These are phyloP conservation scores for Plicaturopsis crispa DNA, from an alignment of 768 basidiomycete genomes.

Conservation along the genomic window DNA sequence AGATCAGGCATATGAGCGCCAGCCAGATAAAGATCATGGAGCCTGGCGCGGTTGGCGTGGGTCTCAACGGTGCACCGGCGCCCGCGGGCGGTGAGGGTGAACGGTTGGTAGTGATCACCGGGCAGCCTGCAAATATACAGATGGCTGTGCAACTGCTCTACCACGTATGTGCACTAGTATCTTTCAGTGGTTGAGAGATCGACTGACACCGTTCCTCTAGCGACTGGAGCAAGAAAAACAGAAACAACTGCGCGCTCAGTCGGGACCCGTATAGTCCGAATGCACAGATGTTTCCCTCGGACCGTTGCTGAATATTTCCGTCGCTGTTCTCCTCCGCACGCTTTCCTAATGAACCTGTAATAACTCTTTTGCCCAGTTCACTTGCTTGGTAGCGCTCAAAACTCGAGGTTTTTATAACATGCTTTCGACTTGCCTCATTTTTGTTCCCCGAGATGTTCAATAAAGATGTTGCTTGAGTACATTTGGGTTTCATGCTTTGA, in stretches of 20 bases:
- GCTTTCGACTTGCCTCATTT: no score
- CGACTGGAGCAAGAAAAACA: slow-evolving; percentile 86
- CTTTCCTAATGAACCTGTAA: no score
- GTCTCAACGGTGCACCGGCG: slow-evolving; percentile 61
- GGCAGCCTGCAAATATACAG: slow-evolving; percentile 91
- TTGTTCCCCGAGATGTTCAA: no score
- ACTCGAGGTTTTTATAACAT: no score
- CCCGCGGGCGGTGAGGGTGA: slow-evolving; percentile 78
- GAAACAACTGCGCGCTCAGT: slow-evolving; percentile 52
- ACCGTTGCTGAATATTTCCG: no score
- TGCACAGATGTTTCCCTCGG: no score
- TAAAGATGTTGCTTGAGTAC: no score
- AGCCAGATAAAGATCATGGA: slow-evolving; percentile 99
- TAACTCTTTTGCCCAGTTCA: no score
- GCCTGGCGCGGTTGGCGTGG: slow-evolving; percentile 72
- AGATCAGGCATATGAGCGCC: slow-evolving; percentile 91
- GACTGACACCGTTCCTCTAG: slow-evolving; percentile 27
- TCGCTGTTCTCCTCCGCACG: no score
- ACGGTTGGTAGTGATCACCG: slow-evolving; percentile 92
- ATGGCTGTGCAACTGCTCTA: slow-evolving; percentile 92
- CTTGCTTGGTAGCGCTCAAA: no score
- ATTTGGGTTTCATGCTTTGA: no score
- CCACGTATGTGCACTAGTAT: slow-evolving; percentile 44
- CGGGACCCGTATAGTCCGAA: no score
- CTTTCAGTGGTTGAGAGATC: slow-evolving; percentile 6